phyloP scores from a whole-genome alignment of 1,284 basidiomycete genomes.

The Chondrostereum purpureum region DNA sequence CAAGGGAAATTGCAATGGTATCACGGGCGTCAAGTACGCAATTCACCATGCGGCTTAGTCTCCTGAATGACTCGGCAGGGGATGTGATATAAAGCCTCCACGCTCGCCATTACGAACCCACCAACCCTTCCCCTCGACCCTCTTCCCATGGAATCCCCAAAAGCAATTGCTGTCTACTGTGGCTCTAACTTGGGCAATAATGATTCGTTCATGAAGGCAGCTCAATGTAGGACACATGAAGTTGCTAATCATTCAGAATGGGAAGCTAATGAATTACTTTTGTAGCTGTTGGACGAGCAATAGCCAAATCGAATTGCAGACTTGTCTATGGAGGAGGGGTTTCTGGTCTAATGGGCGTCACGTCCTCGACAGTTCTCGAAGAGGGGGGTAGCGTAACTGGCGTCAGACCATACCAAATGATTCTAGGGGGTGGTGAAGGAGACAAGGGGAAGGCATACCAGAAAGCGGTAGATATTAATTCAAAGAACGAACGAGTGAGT shows the following conservation, averaged over 20 bases:
- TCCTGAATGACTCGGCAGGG: too few species aligned
- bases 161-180: conserved; percentile 71
- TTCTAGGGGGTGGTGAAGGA: conserved; percentile 54
- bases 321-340: conserved; percentile 87
- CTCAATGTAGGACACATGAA: conserved; percentile 62
- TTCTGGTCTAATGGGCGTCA: conserved; percentile 82
- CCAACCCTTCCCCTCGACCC: too few species aligned
- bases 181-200: conserved; percentile 65
- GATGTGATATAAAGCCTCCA: too few species aligned
- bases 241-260: conserved; percentile 20
- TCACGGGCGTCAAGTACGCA: too few species aligned
- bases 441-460: conserved; percentile 36
- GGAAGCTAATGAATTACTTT: conserved; percentile 6
- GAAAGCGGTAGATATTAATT: conserved; percentile 32
- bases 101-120: too few species aligned
- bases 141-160: too few species aligned
- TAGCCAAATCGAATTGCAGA: conserved; percentile 57
- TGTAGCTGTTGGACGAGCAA: conserved; percentile 68
- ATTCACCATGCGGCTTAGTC: too few species aligned
- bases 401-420: conserved; percentile 74
- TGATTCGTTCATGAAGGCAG: conserved; percentile 60
- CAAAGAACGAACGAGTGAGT: conserved; percentile 32
- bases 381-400: conserved; percentile 76
- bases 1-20: too few species aligned
- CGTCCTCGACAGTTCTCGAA: conserved; percentile 65